phyloP scores from a whole-genome alignment of 225 moss, liverwort and hornwort species.

The Marchantia polymorpha region DNA sequence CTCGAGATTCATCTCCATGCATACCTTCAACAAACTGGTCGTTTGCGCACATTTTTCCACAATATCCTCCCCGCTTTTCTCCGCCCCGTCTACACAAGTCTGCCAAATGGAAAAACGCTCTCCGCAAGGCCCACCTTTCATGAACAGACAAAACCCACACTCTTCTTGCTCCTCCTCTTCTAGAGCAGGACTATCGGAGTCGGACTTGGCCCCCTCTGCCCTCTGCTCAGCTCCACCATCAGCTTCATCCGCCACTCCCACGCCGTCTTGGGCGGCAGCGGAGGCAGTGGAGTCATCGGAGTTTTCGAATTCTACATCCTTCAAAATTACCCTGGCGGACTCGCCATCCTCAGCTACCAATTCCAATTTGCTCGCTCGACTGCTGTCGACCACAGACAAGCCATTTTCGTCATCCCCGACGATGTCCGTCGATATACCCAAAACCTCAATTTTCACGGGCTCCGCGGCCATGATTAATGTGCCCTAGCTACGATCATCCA shows the following conservation, averaged over 20 bases:
- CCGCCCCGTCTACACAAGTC: slow-evolving; percentile 82
- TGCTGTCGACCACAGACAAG: not conserved
- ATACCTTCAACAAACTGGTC: slow-evolving; percentile 72
- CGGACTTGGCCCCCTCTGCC: not conserved
- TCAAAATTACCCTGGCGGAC: slow-evolving; percentile 1
- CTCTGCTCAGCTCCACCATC: not conserved
- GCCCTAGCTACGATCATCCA: slow-evolving; percentile 10
- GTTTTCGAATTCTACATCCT: slow-evolving; percentile 8
- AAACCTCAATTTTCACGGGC: slow-evolving; percentile 17
- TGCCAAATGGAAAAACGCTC: slow-evolving; percentile 82
- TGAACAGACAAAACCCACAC: slow-evolving; percentile 89
- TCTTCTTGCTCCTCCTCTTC: slow-evolving; percentile 77
- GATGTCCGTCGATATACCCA: not conserved
- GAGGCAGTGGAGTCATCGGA: not conserved
- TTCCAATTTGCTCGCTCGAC: not conserved
- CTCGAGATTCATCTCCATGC: slow-evolving; percentile 86
- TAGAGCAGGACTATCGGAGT: not conserved
- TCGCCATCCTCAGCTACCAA: not conserved
- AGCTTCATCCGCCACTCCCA: not conserved
- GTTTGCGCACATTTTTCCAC: slow-evolving; percentile 83
- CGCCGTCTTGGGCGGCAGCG: not conserved
- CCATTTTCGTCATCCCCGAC: not conserved
- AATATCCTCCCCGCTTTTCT: slow-evolving; percentile 63
- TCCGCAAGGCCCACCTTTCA: slow-evolving; percentile 92
- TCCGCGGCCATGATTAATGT: slow-evolving; percentile 16